Base-by-base conservation (phyloP, 495 filamentous ascomycete species). In the Staphylotrichum tortipilum region DNA sequence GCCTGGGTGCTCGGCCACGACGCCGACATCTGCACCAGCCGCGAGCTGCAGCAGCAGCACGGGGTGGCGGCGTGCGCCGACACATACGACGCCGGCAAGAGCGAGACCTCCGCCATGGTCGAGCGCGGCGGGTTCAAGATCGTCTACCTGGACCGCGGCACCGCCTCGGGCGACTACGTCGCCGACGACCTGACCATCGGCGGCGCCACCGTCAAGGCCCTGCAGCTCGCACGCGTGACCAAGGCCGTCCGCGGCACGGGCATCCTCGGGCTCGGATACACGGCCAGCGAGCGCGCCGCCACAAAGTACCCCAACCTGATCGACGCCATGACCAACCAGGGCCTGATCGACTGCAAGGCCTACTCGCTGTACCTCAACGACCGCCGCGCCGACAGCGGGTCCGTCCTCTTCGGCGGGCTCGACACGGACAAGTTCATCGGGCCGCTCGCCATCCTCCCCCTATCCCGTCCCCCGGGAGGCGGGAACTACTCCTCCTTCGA, bases 191-290 rank as follows among this genome's bases (percentile, higher is more conserved):
- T 98, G 30, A 61, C 64, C 23, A 80, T 98, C 31, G 86, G 80
- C 23, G 83, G 78, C 24, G 64, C 71, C 8, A 78, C 68, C 2
- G 65, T 98, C 43, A 73, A 74, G 28, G 66, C 72, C 38, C 73
- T 95, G 39, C 85, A 95, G 66, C 86, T 97, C 64, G 94, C 91
- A 4, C 75, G 94, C 44, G 92, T 85, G 10, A 81, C 80, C 58
- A 62, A 73, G 3, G 83, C 86, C 1, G 78, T 70, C 23, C 82
- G 85, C 22, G 65, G 66, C 61, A 81, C 84, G 44, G 90, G 91
- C 40, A 83, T 98, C n/a, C 67, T 98, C 46, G 92, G 92, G 18
- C 82, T 98, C 45, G 91, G 92, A 18, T 96, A 95, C 62, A 62
- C 72, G 21, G 60, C 75, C 15, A 89, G 90, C 58, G 89, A 90